These are phyloP conservation scores for Candida silvatica DNA, from an alignment of 805 yeast species.

Conservation along the genomic window DNA sequence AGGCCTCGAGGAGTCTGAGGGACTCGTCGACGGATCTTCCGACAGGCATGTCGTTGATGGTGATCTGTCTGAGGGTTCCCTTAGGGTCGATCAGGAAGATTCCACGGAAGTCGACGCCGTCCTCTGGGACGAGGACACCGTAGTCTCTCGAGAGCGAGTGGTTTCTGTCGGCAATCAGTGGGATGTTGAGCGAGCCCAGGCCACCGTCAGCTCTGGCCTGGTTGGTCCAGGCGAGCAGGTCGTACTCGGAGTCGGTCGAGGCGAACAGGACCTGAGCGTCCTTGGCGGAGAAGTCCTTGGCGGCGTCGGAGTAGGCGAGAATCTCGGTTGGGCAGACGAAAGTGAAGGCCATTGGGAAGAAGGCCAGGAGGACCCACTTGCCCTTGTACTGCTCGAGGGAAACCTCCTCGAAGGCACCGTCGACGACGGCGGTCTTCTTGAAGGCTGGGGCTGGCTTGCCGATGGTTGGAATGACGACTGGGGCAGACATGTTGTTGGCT, in stretches of 20 bases:
- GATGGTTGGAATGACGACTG: slow-evolving; percentile 75
- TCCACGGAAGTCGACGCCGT: slow-evolving; percentile 96
- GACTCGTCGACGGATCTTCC: slow-evolving; percentile 99
- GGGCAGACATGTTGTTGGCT: not conserved
- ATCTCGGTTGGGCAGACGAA: slow-evolving; percentile 99
- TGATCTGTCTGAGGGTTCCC: slow-evolving; percentile 90
- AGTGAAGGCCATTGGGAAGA: slow-evolving; percentile 98
- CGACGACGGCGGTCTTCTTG: slow-evolving; percentile 95
- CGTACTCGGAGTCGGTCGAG: slow-evolving; percentile 97
- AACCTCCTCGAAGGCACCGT: slow-evolving; percentile 93
- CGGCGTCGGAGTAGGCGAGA: slow-evolving; percentile 96
- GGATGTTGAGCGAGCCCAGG: slow-evolving; percentile 89
- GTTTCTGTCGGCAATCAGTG: slow-evolving; percentile 95
- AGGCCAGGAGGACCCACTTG: slow-evolving; percentile 94
- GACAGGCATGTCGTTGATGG: slow-evolving; percentile 98
- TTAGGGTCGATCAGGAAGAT: slow-evolving; percentile 95
- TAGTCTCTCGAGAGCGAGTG: slow-evolving; percentile 90
- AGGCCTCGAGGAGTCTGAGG: slow-evolving; percentile 94
- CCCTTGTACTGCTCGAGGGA: slow-evolving; percentile 94
- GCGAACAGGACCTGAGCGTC: slow-evolving; percentile 89
- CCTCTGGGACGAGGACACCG: slow-evolving; percentile 96
- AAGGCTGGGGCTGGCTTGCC: slow-evolving; percentile 96
- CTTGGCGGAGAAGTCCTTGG: slow-evolving; percentile 77
- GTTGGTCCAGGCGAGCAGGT: slow-evolving; percentile 97
- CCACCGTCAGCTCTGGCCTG: slow-evolving; percentile 97